phyloP scores from a whole-genome alignment of 768 basidiomycete genomes.

The Leccinum arenicola region DNA sequence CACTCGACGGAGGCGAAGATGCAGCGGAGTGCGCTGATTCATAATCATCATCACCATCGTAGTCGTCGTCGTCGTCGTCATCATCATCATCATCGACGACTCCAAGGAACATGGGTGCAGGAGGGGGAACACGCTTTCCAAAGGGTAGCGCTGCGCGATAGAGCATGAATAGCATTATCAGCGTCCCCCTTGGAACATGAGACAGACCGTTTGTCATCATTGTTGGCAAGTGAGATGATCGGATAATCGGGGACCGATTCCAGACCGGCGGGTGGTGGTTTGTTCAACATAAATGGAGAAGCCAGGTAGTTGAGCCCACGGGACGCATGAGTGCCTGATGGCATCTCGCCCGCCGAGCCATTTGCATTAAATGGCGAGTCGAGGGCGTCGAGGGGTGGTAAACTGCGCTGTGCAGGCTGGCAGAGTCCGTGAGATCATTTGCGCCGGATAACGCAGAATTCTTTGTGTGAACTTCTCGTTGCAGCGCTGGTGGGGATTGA shows the following conservation, averaged over 20 bases:
- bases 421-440: constrained; percentile 1
- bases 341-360: neutral
- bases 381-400: constrained; percentile 11
- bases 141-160: constrained; percentile 5
- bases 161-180: constrained; percentile 1
- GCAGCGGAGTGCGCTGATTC: constrained; percentile 5
- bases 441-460: neutral
- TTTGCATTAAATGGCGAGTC: constrained; percentile 14
- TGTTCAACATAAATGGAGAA: constrained; percentile 14
- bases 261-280: neutral
- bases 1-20: constrained; percentile 4
- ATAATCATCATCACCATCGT: neutral
- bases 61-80: neutral
- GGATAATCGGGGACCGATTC: constrained; percentile 1
- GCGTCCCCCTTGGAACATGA: neutral
- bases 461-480: constrained; percentile 3
- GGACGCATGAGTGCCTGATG: neutral
- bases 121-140: constrained; percentile 1
- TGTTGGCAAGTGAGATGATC: neutral
- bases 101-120: constrained; percentile 1
- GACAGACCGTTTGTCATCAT: constrained; percentile 4
- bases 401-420: constrained; percentile 1
- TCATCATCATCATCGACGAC: neutral
- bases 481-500: constrained; percentile 6
- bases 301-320: constrained; percentile 11